Base-by-base conservation (phyloP, 2,329 filamentous ascomycete genomes). In the Nothopassalora personata region DNA sequence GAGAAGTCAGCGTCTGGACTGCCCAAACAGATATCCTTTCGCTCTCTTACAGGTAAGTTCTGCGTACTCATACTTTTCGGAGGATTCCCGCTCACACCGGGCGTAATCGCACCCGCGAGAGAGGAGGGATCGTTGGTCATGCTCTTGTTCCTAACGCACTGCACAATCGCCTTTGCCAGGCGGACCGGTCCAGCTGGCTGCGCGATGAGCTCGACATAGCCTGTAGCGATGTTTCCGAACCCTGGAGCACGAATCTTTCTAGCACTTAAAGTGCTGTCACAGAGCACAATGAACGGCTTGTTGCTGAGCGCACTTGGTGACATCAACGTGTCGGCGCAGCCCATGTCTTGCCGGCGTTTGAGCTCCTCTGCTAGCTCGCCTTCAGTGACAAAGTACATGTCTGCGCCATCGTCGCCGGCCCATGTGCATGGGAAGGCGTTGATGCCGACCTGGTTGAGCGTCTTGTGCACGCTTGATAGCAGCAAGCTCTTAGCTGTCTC, bases 251-350 rank as follows among this genome's bases (percentile, higher is more conserved):
- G 47, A 13, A 69, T 53, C 9, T 63, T 59, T 5, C 67, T 55
- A 18, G 62, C 64, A 11, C 66, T 68, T 5, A 68, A 56, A 7
- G 64, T 63, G 54, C 63, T 68, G 27, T 66, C 61, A 50, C 67
- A 69, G 27, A 69, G 47, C 4, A 69, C 61, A 15, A 69, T 61
- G 39, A 67, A 58, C 6, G 67, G 66, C 45, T 60, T 67, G 47
- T 63, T 64, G 54, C 61, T 60, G 45, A 62, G 27, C 4, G 59
- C 60, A 36, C 57, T 60, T 15, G 62, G 59, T 11, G 63, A 62
- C 61, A 63, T 60, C 1, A 54, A 43, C 19, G 52, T 57, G 36
- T 62, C 60, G 15, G 55, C 56, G 48, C 43, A 53, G 10, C 56
- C 57, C 19, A 59, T 52, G 19, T 63, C 61, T 47, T 53, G 51